Percentiles rank a stretch among this genome's conserved stretches.
Conservation (phyloP, 257 asterid genomes). For the Capsicum chinense region DNA sequence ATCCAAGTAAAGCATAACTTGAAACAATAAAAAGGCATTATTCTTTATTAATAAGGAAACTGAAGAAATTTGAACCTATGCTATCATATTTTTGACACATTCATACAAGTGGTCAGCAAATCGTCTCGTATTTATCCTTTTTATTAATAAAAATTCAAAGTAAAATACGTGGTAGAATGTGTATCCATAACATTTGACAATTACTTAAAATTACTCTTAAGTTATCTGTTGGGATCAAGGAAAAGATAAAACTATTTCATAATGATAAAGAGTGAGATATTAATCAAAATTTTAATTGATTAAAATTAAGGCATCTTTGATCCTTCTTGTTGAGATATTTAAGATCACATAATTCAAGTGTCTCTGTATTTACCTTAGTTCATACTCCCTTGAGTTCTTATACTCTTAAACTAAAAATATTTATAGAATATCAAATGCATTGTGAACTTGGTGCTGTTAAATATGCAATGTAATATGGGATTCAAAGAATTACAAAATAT, state of each 20-base stretch:
- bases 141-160: background rate
- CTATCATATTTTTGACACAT: background rate
- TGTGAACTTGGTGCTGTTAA: background rate
- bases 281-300: background rate
- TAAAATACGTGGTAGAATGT: background rate
- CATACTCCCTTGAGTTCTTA: background rate
- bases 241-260: background rate
- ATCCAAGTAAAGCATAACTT: background rate
- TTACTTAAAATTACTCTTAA: background rate
- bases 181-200: background rate
- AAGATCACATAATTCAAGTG: background rate
- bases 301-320: background rate
- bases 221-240: background rate
- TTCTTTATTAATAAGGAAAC: background rate
- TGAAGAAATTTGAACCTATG: too few species aligned
- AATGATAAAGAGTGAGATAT: background rate
- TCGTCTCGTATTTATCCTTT: background rate
- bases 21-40: too few species aligned
- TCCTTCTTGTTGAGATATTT: background rate
- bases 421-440: background rate
- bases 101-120: background rate
- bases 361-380: background rate
- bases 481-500: background rate
- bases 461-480: background rate
- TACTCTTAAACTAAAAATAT: background rate